Base-by-base conservation (phyloP, 1,139 yeast species). In the Candida tetrigidarum region DNA sequence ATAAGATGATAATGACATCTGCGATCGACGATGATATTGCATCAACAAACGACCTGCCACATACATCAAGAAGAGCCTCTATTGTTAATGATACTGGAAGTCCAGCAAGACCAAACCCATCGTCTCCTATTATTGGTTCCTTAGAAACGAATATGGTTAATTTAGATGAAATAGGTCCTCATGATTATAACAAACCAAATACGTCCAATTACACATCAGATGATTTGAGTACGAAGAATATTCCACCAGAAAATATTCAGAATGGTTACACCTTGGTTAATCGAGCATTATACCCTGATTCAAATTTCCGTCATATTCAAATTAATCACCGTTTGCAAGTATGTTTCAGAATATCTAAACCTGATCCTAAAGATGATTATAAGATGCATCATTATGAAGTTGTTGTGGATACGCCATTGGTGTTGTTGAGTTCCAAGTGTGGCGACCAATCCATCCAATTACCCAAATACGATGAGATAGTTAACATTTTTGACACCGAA, bases 351-450 rank as follows among this genome's bases (percentile, higher is more conserved):
- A 84, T 91, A 28, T 85, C 96, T 25, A 85, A 83, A 55, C 78
- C 77, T 0, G 84, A 81, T 49, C 78, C 82, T 5, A 73, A 73
- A 9, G 83, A 81, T 48, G 64, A 71, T 42, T 71, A 69, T 40
- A 82, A 80, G 54, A 69, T 86, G 68, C 92, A 89, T 56, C 96
- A 89, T 62, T 91, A 84, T 59, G 97, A 91, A 57, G 96, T 91
- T 39, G 84, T 90, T 42, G 86, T 91, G 37, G 97, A 90, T 60
- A 87, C 96, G 0, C 97, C 97, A 0, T 74, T 91, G 43, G 75
- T 78, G 25, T 70, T 91, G 43, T 73, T 89, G 39, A 85, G 95
- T 44, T 80, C 89, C 20, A 78, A 81, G 51, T 90, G 97, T 67
- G 77, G 74, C 39, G 80, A 76, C 11, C 91, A 78, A 3, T 83